Base-by-base conservation (phyloP, 805 yeast genomes). In the Yarrowia sp. region DNA sequence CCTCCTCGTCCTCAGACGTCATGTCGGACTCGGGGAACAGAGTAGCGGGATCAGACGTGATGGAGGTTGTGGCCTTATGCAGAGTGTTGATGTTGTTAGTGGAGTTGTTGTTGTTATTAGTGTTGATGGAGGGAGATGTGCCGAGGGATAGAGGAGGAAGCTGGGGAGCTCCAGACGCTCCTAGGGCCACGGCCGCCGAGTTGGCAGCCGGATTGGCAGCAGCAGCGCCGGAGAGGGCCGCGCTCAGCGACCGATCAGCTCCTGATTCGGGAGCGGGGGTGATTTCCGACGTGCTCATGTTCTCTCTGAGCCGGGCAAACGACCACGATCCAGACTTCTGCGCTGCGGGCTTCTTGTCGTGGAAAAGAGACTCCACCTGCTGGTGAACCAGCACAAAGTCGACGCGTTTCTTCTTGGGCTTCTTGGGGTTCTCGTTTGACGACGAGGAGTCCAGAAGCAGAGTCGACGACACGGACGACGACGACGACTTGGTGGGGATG, bases 1-100 rank as follows among this genome's bases (percentile, higher is more conserved):
- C 79, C 56, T 78, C 81, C 19, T 49, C 56, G 56, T 63, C 65
- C 14, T 59, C 65, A 16, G 65, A 59, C 14, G 65, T 45, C 65
- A 59, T 59, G 15, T 59, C 65, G 2, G 65, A 59, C 52, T 59
- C 65, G 65, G 52, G 50, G 42, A 59, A 59, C 38, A 59, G 65
- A 2, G 65, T 59, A 32, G 65, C 42, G 16, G 65, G 65, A 26
- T 59, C 65, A 1, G 65, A 59, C 32, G 65, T 59, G 52, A 59
- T 59, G 35, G 65, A 59, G 42, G 65, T 59, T 16, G 65, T 59
- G 52, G 50, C 52, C 65, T 59, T 59, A 59, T 59, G 65, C 65
- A 59, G 15, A 49, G 38, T 49, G 35, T 59, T 32, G 46, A 45
- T 59, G 65, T 58, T 43, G 64, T 59, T 59, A 59, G 65, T 19